Evolutionary conservation across 371 early-diverging fungal species (phyloP).

Genomic region (Mucor velutinosus): DNA sequence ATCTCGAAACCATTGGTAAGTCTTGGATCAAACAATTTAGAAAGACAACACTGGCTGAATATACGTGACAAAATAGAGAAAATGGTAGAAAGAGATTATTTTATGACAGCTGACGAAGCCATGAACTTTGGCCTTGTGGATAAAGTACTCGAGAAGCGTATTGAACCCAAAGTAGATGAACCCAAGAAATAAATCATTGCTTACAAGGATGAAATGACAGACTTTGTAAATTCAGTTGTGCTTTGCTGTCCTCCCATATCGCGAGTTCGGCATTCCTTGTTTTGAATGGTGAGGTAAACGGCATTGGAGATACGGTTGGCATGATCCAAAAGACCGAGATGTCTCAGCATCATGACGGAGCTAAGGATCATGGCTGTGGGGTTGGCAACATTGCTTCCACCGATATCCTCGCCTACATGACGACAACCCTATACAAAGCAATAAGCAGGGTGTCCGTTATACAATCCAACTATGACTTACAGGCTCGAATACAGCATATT

Average conservation of each 20-base stretch:
- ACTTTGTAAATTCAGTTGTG: conserved; percentile 91
- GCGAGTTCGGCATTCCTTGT: conserved; percentile 27
- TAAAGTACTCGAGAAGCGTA: conserved; percentile 71
- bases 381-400: conserved; percentile 89
- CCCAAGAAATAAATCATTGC: conserved; percentile 11
- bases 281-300: conserved; percentile 25
- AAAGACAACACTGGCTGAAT: background rate
- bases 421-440: conserved; percentile 72
- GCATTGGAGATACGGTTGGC: conserved; percentile 90
- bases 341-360: conserved; percentile 96
- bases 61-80: conserved; percentile 47
- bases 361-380: conserved; percentile 95
- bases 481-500: conserved; percentile 96
- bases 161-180: conserved; percentile 39
- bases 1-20: conserved; percentile 82
- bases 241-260: conserved; percentile 56
- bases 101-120: conserved; percentile 93
- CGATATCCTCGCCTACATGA: conserved; percentile 93
- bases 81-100: conserved; percentile 93
- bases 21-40: background rate
- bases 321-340: conserved; percentile 80
- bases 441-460: background rate
- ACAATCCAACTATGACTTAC: conserved; percentile 16
- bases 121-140: conserved; percentile 93
- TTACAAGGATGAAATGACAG: conserved; percentile 71